Evolutionary conservation across 371 early-diverging fungal genomes (phyloP).

Genomic region (Mortierella sp.): DNA sequence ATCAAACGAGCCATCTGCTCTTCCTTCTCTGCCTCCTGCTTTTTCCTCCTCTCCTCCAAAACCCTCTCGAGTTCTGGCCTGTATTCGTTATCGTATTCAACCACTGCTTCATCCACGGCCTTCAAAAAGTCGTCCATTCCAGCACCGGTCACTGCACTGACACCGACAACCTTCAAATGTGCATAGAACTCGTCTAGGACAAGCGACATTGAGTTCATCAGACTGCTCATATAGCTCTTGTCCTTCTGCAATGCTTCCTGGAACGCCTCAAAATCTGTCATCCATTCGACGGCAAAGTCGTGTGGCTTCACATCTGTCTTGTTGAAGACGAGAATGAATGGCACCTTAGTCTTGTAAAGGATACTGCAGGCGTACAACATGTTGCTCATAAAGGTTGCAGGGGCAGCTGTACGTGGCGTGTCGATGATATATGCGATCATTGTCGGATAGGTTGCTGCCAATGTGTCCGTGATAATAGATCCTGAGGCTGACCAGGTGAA

Average conservation of each 20-base stretch:
- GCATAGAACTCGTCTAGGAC: conserved; percentile 99
- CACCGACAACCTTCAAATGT: conserved; percentile 87
- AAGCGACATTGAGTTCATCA: conserved; percentile 95
- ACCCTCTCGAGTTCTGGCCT: conserved; percentile 44
- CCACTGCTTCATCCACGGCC: conserved; percentile 84
- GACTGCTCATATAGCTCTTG: conserved; percentile 88
- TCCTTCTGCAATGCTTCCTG: conserved; percentile 85
- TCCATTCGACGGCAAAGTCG: conserved; percentile 95
- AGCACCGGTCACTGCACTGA: conserved; percentile 94
- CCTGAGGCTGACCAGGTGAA: conserved; percentile 99
- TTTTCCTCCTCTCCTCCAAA: conserved; percentile 35
- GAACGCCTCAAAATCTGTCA: conserved; percentile 96
- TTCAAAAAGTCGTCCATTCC: conserved; percentile 95
- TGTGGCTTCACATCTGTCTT: conserved; percentile 95
- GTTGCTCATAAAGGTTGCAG: conserved; percentile 99
- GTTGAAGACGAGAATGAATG: conserved; percentile 97
- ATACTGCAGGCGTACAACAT: conserved; percentile 99
- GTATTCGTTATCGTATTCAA: conserved; percentile 78
- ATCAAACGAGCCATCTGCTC: conserved; percentile 50
- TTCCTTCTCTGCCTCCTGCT: conserved; percentile 46
- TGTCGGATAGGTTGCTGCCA: conserved; percentile 94
- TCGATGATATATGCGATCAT: conserved; percentile 98
- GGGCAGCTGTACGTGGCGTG: conserved; percentile 92
- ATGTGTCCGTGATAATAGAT: conserved; percentile 94
- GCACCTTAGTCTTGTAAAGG: conserved; percentile 96